A percentile compares a stretch with the other conserved stretches of the same genome.
Conservation (phyloP, 345 rosid species). For the Euphorbia tirucalli region DNA sequence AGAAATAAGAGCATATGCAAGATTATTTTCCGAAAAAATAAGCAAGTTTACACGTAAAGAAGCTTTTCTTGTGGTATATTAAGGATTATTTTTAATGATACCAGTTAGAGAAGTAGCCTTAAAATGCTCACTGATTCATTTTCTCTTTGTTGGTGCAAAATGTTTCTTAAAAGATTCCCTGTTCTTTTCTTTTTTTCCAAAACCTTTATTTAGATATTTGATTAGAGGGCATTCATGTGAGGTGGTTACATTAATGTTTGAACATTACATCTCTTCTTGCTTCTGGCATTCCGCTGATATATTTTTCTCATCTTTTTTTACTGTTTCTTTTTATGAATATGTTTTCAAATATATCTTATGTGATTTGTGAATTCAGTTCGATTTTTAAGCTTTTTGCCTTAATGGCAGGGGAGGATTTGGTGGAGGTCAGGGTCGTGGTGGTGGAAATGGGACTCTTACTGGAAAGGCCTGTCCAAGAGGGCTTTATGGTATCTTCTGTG, state of each 20-base stretch:
- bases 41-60: not conserved
- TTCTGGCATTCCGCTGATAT: conserved; percentile 9
- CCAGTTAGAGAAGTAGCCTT: not conserved
- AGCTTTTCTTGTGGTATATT: not conserved
- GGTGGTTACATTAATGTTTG: not conserved
- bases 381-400: conserved; percentile 15
- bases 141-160: not conserved
- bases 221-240: not conserved
- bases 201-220: not conserved
- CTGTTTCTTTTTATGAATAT: conserved; percentile 7
- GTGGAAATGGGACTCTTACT: conserved; percentile 74
- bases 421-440: conserved; percentile 56
- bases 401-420: conserved; percentile 76
- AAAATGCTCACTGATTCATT: not conserved
- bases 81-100: not conserved
- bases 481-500: conserved; percentile 78
- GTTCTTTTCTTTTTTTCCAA: not conserved
- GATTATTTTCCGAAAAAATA: not conserved
- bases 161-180: not conserved
- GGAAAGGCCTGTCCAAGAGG: conserved; percentile 90
- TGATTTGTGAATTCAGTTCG: conserved; percentile 14
- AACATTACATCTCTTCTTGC: not conserved
- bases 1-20: not conserved
- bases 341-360: not conserved
- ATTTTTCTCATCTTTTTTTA: conserved; percentile 6